Percentiles rank a stretch among this genome's conserved stretches.
phyloP scores from a whole-genome alignment of 2,329 filamentous ascomycete genomes.

The Monilinia fructicola region DNA sequence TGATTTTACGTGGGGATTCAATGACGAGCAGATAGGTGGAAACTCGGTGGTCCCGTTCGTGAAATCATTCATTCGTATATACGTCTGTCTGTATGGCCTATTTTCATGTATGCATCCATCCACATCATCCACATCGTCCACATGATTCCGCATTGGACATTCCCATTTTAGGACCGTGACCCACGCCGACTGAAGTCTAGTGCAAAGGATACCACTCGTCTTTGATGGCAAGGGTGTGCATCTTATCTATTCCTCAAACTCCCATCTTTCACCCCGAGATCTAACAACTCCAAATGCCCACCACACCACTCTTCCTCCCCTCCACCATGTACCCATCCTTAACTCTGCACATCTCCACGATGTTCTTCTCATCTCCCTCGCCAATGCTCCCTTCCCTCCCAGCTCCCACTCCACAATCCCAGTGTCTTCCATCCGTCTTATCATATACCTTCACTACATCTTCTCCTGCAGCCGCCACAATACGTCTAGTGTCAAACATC shows the following conservation, averaged over 20 bases:
- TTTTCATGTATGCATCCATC: background rate
- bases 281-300: constrained; percentile 86
- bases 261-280: background rate
- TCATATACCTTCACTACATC: constrained; percentile 97
- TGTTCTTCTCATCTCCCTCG: constrained; percentile 55
- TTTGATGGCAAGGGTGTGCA: background rate
- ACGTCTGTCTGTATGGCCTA: background rate
- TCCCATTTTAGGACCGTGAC: background rate
- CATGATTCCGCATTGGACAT: background rate
- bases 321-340: constrained; percentile 94
- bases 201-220: background rate
- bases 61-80: background rate
- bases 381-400: constrained; percentile 50
- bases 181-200: background rate
- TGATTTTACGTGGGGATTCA: too few species aligned
- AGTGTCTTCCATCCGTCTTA: constrained; percentile 92
- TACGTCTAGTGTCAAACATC: constrained; percentile 92
- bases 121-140: background rate
- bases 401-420: constrained; percentile 89
- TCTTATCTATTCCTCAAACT: background rate
- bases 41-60: background rate
- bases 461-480: constrained; percentile 86
- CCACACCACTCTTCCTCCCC: constrained; percentile 79
- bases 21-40: too few species aligned
- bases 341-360: constrained; percentile 83